These are phyloP conservation scores for Leptographium wingfieldii DNA, from an alignment of 2,329 filamentous ascomycete species.

Conservation along the genomic window DNA sequence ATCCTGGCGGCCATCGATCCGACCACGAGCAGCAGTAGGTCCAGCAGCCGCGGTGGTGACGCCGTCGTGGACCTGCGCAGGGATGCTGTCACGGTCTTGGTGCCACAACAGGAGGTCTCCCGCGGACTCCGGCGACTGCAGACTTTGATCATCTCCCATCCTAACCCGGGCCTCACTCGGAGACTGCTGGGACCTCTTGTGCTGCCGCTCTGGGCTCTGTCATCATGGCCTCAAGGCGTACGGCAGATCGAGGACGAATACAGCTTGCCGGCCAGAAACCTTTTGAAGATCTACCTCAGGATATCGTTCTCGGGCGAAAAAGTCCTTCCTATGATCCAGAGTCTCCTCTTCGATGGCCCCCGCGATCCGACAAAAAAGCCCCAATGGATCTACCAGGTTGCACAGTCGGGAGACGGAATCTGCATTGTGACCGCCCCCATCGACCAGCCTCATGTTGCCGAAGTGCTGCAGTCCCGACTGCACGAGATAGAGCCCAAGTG, in stretches of 20 bases:
- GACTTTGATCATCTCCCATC: conserved; percentile 47
- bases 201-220: conserved; percentile 50
- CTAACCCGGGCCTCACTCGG: conserved; percentile 52
- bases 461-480: conserved; percentile 17
- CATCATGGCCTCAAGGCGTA: conserved; percentile 31
- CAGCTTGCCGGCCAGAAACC: conserved; percentile 30
- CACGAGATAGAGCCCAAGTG: conserved; percentile 34
- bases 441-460: conserved; percentile 2
- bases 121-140: conserved; percentile 41
- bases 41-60: conserved; percentile 20
- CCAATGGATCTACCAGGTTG: conserved; percentile 40
- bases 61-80: conserved; percentile 35
- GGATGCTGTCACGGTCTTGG: conserved; percentile 25
- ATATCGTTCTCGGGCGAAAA: conserved; percentile 40
- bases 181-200: conserved; percentile 47
- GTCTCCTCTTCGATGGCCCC: conserved; percentile 44
- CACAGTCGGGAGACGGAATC: conserved; percentile 32
- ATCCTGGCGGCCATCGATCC: conserved; percentile 40
- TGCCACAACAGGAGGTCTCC: conserved; percentile 33
- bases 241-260: conserved; percentile 24
- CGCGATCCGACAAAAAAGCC: conserved; percentile 14
- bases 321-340: conserved; percentile 34
- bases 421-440: conserved; percentile 30
- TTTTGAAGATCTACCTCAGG: conserved; percentile 45
- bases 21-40: conserved; percentile 13